phyloP scores from a whole-genome alignment of 2,329 filamentous ascomycete species.

The Cadophora malorum region DNA sequence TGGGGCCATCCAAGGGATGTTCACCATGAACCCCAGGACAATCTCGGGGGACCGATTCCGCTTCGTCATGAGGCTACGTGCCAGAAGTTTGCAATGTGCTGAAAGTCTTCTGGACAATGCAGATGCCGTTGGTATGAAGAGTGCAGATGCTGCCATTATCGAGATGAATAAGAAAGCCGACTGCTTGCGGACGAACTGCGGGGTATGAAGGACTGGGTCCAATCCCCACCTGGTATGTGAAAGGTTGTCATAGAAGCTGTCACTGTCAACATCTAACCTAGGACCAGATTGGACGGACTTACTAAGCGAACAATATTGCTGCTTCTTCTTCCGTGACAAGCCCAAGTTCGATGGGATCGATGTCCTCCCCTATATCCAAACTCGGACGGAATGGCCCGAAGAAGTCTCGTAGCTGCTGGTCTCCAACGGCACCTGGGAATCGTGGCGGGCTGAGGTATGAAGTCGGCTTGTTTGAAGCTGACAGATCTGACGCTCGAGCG shows the following conservation, averaged over 20 bases:
- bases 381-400: conserved; percentile 70
- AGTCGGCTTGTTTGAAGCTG: conserved; percentile 31
- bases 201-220: conserved; percentile 69
- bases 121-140: conserved; percentile 69
- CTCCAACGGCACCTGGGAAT: conserved; percentile 38
- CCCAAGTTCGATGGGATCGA: conserved; percentile 74
- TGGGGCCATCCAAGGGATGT: conserved; percentile 77
- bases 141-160: conserved; percentile 70
- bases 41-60: conserved; percentile 75
- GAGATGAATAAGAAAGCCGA: conserved; percentile 77
- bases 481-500: conserved; percentile 72
- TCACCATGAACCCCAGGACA: conserved; percentile 76
- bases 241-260: conserved; percentile 72
- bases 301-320: conserved; percentile 69
- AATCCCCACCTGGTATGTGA: conserved; percentile 78
- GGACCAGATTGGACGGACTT: no score
- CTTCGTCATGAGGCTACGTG: conserved; percentile 64
- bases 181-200: conserved; percentile 68
- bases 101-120: conserved; percentile 70
- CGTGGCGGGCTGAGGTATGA: conserved; percentile 11
- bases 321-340: conserved; percentile 71
- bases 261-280: no score
- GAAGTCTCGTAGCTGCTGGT: conserved; percentile 64
- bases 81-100: conserved; percentile 67
- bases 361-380: conserved; percentile 66